A percentile compares a stretch with the other conserved stretches of the same genome.
Conservation (phyloP, 306 rosid species). For the Hippophae tibetana region DNA sequence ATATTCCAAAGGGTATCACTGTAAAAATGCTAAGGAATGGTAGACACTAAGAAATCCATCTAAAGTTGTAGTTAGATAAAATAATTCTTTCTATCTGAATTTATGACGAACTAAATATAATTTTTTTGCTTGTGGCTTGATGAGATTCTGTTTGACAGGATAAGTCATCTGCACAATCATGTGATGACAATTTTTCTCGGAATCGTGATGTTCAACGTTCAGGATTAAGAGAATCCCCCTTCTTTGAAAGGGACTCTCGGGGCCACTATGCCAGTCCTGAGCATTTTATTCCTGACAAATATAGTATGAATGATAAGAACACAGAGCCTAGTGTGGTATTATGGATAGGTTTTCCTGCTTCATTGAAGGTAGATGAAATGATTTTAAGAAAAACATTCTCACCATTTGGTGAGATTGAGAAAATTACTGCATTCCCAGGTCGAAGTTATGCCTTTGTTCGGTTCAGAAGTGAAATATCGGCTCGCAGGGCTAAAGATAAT, state of each 20-base stretch:
- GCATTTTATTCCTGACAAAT: slow-evolving; percentile 48
- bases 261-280: slow-evolving; percentile 54
- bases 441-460: slow-evolving; percentile 94
- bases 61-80: slow-evolving; percentile 8
- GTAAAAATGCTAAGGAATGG: no score
- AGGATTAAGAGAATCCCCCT: slow-evolving; percentile 57
- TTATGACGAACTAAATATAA: not conserved
- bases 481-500: slow-evolving; percentile 65
- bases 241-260: slow-evolving; percentile 48
- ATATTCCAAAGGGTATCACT: no score
- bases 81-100: not conserved
- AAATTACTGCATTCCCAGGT: slow-evolving; percentile 86
- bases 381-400: slow-evolving; percentile 67
- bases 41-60: no score
- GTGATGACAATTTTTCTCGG: slow-evolving; percentile 51
- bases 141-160: slow-evolving; percentile 60
- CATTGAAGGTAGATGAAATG: slow-evolving; percentile 69
- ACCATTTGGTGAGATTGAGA: slow-evolving; percentile 86
- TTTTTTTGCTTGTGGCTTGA: not conserved
- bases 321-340: slow-evolving; percentile 88
- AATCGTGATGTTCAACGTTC: slow-evolving; percentile 44
- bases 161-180: slow-evolving; percentile 44
- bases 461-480: slow-evolving; percentile 51
- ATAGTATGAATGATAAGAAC: slow-evolving; percentile 55
- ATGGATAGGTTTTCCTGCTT: slow-evolving; percentile 96